A percentile compares a stretch with the other conserved stretches of the same genome.
phyloP scores from a whole-genome alignment of 148 eudicot species.

The Rheum nobile region DNA sequence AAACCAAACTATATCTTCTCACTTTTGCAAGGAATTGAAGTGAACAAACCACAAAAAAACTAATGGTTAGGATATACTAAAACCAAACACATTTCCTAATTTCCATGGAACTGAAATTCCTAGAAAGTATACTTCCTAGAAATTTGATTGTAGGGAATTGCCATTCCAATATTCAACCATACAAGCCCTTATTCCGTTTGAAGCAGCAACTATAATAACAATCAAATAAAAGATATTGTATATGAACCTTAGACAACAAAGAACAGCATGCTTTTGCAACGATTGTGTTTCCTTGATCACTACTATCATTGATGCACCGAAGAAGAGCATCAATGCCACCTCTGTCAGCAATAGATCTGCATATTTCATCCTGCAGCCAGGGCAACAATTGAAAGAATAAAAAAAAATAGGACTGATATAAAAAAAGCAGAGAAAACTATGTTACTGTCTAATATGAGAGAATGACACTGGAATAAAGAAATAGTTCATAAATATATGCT shows the following conservation, averaged over 20 bases:
- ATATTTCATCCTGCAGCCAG: constrained; percentile 82
- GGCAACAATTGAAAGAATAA: not conserved
- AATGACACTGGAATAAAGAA: not conserved
- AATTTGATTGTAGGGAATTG: not conserved
- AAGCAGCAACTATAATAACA: not conserved
- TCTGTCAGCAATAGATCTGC: constrained; percentile 66
- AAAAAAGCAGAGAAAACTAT: not conserved
- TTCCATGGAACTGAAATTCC: not conserved
- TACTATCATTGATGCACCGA: constrained; percentile 65
- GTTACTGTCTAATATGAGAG: not conserved
- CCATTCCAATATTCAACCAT: not conserved
- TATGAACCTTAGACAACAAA: constrained; percentile 61
- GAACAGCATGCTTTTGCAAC: constrained; percentile 68
- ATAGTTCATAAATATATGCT: not conserved
- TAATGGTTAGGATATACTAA: not conserved
- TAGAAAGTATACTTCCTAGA: not conserved
- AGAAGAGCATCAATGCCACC: constrained; percentile 87
- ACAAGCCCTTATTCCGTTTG: not conserved
- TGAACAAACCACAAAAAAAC: not conserved
- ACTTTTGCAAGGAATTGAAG: too few relatives aligned
- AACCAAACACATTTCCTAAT: not conserved
- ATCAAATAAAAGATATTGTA: not conserved
- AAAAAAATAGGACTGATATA: not conserved
- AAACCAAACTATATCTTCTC: not conserved
- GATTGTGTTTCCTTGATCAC: constrained; percentile 50